Evolutionary conservation across 495 filamentous ascomycete genomes (phyloP).

Genomic region (Sphaerosporella brunnea): DNA sequence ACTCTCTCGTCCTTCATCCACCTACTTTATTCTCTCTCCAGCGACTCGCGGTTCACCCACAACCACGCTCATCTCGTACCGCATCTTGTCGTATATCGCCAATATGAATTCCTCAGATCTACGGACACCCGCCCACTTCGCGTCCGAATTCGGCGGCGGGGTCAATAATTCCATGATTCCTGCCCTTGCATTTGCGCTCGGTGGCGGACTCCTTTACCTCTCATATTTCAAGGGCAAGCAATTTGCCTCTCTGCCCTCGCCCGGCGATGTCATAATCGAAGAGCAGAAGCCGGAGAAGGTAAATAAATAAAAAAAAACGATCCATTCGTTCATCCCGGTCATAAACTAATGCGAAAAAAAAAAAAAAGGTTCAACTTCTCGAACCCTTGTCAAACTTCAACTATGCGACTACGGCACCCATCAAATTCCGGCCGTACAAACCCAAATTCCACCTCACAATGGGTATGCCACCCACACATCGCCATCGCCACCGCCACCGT

Average conservation of each 20-base stretch:
- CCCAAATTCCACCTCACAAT: constrained; percentile 56
- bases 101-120: constrained; percentile 4
- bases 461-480: constrained; percentile 31
- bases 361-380: too few species aligned
- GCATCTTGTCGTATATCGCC: neutral
- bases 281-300: constrained; percentile 1
- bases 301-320: too few species aligned
- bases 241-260: neutral
- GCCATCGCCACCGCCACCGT: neutral
- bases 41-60: too few species aligned
- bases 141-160: neutral
- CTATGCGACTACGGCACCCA: constrained; percentile 40
- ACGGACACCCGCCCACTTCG: neutral
- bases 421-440: constrained; percentile 49
- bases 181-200: constrained; percentile 12
- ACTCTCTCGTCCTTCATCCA: too few species aligned
- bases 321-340: too few species aligned
- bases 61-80: too few species aligned
- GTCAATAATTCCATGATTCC: neutral
- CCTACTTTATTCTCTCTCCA: too few species aligned
- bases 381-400: constrained; percentile 41
- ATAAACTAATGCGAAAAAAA: too few species aligned
- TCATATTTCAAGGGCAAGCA: neutral
- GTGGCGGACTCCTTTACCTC: constrained; percentile 1
- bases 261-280: neutral